Evolutionary conservation across 148 eudicot genomes (phyloP), one percentile per base, ranked within the genome.

Genomic region (Vaccinium darrowii): DNA sequence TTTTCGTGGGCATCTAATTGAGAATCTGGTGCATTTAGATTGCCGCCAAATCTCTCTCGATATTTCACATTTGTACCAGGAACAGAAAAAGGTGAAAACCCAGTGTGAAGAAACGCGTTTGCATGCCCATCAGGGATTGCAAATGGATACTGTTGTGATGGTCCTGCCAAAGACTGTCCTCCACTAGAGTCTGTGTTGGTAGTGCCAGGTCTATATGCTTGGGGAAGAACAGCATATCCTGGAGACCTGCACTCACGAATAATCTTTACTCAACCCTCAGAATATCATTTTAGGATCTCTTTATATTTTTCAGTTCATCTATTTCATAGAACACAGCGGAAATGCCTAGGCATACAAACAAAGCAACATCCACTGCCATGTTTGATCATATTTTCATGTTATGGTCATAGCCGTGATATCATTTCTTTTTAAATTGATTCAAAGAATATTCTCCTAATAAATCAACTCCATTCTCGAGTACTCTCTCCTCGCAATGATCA

Each of bases 151-250:
- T 79, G 87, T 47, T 89, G 90, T 23, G 86, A 25, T 15, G 87
- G 92, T 83, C 85, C 91, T 86, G 86, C 78, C n/a, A 81, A 51
- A 75, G 85, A 84, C 69, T 71, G 83, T 71, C 72, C 84, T 84
- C 86, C 91, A 82, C 57, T 85, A 47, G 86, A 73, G 75, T 72
- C 89, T 54, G 83, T 84, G 84, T 53, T 85, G 19, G 58, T 83
- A 84, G 88, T 56, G 71, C 76, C 83, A 51, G 84, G 80, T 84
- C 88, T 86, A 52, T 83, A 18, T 62, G 86, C 88, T 80, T 90
- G 90, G 79, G 96, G 92, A 85, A 88, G 82, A 80, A 90, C 82
- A 52, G 94, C 92, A 85, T 91, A 93, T 69, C 98, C 99, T 79
- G 93, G 92, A 75, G 91, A 88, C 99, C 99, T 94, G 92, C 82